Conservation (phyloP, 2,329 filamentous ascomycete genomes). For the Cercospora canescens region DNA sequence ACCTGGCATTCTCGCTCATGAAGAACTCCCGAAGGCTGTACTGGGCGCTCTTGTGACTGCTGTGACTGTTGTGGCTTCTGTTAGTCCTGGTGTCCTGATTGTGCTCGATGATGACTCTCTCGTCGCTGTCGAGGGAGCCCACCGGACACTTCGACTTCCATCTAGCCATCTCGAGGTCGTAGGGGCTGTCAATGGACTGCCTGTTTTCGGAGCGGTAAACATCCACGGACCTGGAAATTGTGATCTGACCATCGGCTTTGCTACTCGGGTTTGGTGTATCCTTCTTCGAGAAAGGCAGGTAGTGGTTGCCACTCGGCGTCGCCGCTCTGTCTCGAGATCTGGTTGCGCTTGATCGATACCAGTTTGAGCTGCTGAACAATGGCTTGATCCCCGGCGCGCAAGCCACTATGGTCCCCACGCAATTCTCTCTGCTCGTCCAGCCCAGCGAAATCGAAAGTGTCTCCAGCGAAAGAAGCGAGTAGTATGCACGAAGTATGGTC, state of each 20-base stretch:
- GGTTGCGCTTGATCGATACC: slow-evolving; percentile 8
- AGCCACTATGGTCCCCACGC: slow-evolving; percentile 54
- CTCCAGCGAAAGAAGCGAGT: slow-evolving; percentile 47
- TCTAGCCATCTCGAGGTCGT: slow-evolving; percentile 13
- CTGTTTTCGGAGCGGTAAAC: slow-evolving; percentile 7
- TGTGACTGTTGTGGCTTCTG: slow-evolving; percentile 10
- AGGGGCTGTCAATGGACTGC: not conserved
- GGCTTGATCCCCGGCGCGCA: slow-evolving; percentile 58
- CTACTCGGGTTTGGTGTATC: slow-evolving; percentile 1
- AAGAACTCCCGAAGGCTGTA: not conserved
- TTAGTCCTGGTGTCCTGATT: slow-evolving; percentile 4
- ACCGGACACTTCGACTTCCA: slow-evolving; percentile 12
- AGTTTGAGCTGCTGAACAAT: slow-evolving; percentile 42
- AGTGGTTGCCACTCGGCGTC: not conserved
- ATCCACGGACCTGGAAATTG: slow-evolving; percentile 16
- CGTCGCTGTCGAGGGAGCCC: slow-evolving; percentile 17
- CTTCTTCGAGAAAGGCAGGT: slow-evolving; percentile 9
- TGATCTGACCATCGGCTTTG: slow-evolving; percentile 12
- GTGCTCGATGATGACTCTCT: slow-evolving; percentile 16
- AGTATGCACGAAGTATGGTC: slow-evolving; percentile 51
- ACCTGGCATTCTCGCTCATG: slow-evolving; percentile 3
- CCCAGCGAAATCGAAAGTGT: slow-evolving; percentile 38
- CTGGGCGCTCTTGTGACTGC: not conserved
- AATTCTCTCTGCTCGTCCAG: slow-evolving; percentile 58
- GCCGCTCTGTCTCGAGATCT: slow-evolving; percentile 16